These are phyloP conservation scores for Solanum neorickii DNA, from an alignment of 257 asterid species.

Conservation along the genomic window DNA sequence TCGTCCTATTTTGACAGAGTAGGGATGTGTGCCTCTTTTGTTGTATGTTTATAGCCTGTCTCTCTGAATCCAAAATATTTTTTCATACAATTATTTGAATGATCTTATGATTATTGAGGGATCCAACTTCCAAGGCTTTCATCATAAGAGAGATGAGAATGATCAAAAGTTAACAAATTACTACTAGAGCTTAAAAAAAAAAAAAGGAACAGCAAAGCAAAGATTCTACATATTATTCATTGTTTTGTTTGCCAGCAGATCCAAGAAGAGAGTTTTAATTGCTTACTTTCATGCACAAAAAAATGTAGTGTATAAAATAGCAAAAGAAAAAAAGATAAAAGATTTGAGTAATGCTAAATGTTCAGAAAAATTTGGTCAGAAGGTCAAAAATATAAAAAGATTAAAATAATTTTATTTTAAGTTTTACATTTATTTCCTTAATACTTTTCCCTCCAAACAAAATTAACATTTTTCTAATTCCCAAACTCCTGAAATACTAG, in stretches of 20 bases:
- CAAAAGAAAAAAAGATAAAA: constrained; percentile 16
- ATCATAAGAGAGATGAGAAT: constrained; percentile 12
- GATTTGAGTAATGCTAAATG: too few relatives aligned
- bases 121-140: constrained; percentile 39
- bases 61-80: constrained; percentile 13
- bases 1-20: too few relatives aligned
- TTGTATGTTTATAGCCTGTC: neutral
- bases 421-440: too few relatives aligned
- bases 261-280: constrained; percentile 32
- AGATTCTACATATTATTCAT: constrained; percentile 17
- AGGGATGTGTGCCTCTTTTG: neutral
- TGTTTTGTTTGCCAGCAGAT: constrained; percentile 33
- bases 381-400: too few relatives aligned
- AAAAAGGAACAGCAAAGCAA: neutral
- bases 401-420: too few relatives aligned
- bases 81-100: neutral
- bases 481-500: too few relatives aligned
- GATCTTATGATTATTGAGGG: constrained; percentile 38
- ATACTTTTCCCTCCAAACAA: too few relatives aligned
- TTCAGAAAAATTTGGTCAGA: too few relatives aligned
- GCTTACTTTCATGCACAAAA: constrained; percentile 75
- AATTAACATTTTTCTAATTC: too few relatives aligned
- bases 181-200: neutral
- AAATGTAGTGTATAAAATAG: neutral
- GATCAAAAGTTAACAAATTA: neutral